Evolutionary conservation across 2,329 filamentous ascomycete species (phyloP).

Genomic region (Sarocladium brachiariae): DNA sequence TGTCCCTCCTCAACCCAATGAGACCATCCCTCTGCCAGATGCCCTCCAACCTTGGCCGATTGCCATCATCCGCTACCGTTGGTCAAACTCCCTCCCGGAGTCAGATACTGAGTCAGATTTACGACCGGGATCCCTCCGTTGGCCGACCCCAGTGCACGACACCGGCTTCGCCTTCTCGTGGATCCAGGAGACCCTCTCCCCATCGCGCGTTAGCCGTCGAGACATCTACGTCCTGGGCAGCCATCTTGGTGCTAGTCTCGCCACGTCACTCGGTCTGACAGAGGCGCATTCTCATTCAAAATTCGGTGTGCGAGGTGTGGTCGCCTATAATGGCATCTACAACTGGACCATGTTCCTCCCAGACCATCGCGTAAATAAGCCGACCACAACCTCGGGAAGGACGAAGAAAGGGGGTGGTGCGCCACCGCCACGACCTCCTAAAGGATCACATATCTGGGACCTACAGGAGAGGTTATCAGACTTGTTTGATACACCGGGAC

Average conservation of each 20-base stretch:
- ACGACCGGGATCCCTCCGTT: constrained; percentile 25
- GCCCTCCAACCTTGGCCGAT: constrained; percentile 38
- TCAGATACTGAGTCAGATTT: constrained; percentile 8
- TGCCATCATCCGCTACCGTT: constrained; percentile 54
- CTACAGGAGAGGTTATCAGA: constrained; percentile 28
- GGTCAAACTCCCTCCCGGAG: constrained; percentile 27
- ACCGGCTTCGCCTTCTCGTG: constrained; percentile 46
- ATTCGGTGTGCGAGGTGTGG: constrained; percentile 45
- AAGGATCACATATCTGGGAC: constrained; percentile 29
- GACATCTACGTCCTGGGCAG: constrained; percentile 45
- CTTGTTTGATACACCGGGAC: constrained; percentile 41
- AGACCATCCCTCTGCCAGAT: constrained; percentile 25
- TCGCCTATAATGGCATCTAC: constrained; percentile 55
- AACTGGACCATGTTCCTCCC: constrained; percentile 57
- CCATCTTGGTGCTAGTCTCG: constrained; percentile 51
- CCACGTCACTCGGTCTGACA: constrained; percentile 50
- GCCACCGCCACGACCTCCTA: constrained; percentile 16
- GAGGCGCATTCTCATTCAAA: constrained; percentile 37
- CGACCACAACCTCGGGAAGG: constrained; percentile 12
- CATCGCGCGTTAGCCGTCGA: constrained; percentile 27
- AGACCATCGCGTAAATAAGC: constrained; percentile 38
- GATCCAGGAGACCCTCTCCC: constrained; percentile 38
- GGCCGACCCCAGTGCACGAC: constrained; percentile 54
- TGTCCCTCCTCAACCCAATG: constrained; percentile 26
- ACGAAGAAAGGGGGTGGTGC: constrained; percentile 12